Percentiles rank a stretch among this genome's conserved stretches.
These are phyloP conservation scores for Fusarium solani-melongenae DNA, from an alignment of 2,329 filamentous ascomycete species.

Conservation along the genomic window DNA sequence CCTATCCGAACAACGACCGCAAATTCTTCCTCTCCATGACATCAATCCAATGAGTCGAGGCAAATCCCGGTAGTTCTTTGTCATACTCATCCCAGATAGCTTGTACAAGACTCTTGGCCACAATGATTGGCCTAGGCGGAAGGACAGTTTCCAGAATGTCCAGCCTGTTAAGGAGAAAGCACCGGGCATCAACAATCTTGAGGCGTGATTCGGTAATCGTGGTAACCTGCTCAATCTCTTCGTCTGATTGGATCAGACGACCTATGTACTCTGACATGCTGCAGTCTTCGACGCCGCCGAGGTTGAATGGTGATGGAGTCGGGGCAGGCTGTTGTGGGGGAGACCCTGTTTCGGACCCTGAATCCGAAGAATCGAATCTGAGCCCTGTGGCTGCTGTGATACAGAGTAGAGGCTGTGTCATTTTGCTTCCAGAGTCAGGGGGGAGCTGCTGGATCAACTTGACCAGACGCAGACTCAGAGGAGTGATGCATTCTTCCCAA, in stretches of 20 bases:
- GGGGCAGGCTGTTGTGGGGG: background rate
- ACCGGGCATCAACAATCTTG: constrained; percentile 18
- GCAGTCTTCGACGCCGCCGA: constrained; percentile 14
- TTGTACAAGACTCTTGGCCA: constrained; percentile 27
- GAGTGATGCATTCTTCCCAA: constrained; percentile 49
- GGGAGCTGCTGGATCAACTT: constrained; percentile 47
- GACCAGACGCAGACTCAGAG: constrained; percentile 43
- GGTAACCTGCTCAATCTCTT: constrained; percentile 17
- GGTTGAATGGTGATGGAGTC: background rate
- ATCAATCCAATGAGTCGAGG: constrained; percentile 35
- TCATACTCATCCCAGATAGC: constrained; percentile 37
- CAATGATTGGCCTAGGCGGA: constrained; percentile 21
- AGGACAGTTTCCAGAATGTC: constrained; percentile 22
- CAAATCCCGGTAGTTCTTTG: background rate
- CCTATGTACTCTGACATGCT: constrained; percentile 28
- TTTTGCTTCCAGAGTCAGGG: constrained; percentile 47
- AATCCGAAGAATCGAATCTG: constrained; percentile 17
- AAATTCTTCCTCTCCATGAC: constrained; percentile 37
- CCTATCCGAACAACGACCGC: constrained; percentile 36
- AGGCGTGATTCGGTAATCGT: constrained; percentile 7
- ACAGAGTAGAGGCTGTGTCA: constrained; percentile 50
- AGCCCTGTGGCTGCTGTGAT: constrained; percentile 49
- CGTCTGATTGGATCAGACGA: constrained; percentile 20
- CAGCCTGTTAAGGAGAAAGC: constrained; percentile 12
- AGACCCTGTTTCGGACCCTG: background rate